A percentile compares a stretch with the other conserved stretches of the same genome.
These are phyloP conservation scores for Picochlorum sp. DNA, from an alignment of 139 green algal species.

Conservation along the genomic window DNA sequence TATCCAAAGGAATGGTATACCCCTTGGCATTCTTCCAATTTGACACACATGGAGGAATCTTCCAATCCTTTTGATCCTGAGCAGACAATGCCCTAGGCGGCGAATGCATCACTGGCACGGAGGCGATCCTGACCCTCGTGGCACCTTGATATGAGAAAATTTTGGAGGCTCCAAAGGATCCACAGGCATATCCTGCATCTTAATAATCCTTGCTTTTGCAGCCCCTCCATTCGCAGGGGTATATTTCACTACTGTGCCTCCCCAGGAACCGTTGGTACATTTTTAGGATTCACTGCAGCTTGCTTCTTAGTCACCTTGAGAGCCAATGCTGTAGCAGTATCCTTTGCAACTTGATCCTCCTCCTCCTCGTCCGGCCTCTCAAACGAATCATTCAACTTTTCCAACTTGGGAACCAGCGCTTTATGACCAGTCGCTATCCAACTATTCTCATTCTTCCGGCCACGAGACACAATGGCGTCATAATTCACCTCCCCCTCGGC, in stretches of 20 bases:
- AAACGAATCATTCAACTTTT: constrained; percentile 53
- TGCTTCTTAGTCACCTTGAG: constrained; percentile 69
- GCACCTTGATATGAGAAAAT: constrained; percentile 75
- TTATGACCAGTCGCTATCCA: constrained; percentile 60
- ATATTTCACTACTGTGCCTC: constrained; percentile 91
- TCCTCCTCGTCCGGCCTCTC: constrained; percentile 73
- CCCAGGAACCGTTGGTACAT: constrained; percentile 59
- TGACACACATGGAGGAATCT: constrained; percentile 95
- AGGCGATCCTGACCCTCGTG: constrained; percentile 71
- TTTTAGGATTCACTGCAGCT: constrained; percentile 62
- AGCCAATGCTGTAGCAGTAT: constrained; percentile 64
- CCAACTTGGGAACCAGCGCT: constrained; percentile 81
- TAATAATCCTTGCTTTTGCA: constrained; percentile 81
- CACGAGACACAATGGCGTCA: constrained; percentile 69
- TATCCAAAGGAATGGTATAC: constrained; percentile 99
- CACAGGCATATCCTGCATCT: constrained; percentile 92
- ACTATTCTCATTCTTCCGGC: constrained; percentile 66
- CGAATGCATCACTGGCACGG: constrained; percentile 96
- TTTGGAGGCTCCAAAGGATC: constrained; percentile 97
- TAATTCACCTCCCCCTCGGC: constrained; percentile 72
- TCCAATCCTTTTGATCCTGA: constrained; percentile 93
- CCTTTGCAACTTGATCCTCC: constrained; percentile 46
- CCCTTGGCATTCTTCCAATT: constrained; percentile 98
- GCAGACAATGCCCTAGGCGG: constrained; percentile 76
- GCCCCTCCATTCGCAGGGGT: constrained; percentile 68